Evolutionary conservation across 768 basidiomycete species (phyloP), one percentile per base, ranked within the genome.

Genomic region (Macrolepiota albuminosa): DNA sequence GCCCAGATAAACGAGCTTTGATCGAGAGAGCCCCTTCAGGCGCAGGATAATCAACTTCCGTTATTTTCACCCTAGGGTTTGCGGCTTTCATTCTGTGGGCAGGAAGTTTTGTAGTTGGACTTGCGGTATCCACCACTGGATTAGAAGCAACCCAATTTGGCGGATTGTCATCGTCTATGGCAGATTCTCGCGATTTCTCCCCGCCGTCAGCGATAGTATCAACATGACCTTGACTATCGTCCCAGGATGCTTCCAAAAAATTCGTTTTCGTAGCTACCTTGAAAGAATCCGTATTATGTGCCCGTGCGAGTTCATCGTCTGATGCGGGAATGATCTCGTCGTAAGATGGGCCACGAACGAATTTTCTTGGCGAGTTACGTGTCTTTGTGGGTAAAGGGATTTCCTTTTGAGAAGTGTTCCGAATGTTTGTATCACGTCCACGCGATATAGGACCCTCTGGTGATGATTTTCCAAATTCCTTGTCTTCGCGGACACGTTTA

Each of bases 21-120:
- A 77, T 75, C 7, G 80, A 66, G 42, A 84, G 81, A 18, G 77
- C 79, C 42, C 75, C 71, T 16, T 75, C 74, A 57, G 75, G 57
- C 21, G 49, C 60, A 24, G 62, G 61, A 21, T 75, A 62, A 13
- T 67, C 59, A 6, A 76, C 69, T 53, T 86, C 82, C 4, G 78
- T 70, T 60, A 83, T 68, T 64, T 83, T 83, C 21, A 88, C 78
- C 4, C 76, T 74, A 16, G 87, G 84, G 29, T 86, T 83, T 18
- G 76, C 75, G 14, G 70, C 73, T 47, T 84, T 80, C 1, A 69
- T 72, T 57, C 80, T 80, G 67, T 85, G 86, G 4, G 68, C 65
- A 29, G 79, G 75, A 1, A 75, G 52, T 53, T 57, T 66, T 9
- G 24, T 7, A 42, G 26, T 40, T 24, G 39, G 42, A 8, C 33